These are phyloP conservation scores for Gossypium ekmanianum DNA, from an alignment of 345 rosid genomes.

Conservation along the genomic window DNA sequence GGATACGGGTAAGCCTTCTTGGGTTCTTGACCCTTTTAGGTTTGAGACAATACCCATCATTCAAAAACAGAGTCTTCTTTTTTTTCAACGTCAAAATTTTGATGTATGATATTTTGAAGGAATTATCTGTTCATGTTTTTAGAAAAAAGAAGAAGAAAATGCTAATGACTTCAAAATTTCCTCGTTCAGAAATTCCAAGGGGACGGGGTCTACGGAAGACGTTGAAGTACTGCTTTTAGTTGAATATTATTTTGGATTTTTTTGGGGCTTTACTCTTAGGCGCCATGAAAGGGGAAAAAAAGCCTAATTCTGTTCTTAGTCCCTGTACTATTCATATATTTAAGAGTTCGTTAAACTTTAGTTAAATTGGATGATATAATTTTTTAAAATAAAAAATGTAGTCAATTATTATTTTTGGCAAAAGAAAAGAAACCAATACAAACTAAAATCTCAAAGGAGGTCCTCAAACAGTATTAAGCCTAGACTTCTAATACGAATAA, in stretches of 20 bases:
- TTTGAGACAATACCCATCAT: slow-evolving; percentile 56
- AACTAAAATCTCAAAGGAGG: too few species aligned
- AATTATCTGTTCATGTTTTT: background rate
- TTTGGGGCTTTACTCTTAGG: background rate
- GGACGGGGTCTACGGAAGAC: background rate
- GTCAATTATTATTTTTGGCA: too few species aligned
- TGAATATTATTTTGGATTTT: background rate
- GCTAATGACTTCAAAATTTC: background rate
- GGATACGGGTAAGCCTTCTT: slow-evolving; percentile 32
- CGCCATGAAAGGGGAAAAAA: background rate
- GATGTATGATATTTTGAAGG: background rate
- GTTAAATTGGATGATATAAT: too few species aligned
- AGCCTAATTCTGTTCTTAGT: background rate
- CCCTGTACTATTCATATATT: background rate
- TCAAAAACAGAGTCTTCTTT: background rate
- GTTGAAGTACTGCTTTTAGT: background rate
- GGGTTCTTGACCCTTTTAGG: slow-evolving; percentile 51
- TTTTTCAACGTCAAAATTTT: too few species aligned
- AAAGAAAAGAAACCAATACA: too few species aligned
- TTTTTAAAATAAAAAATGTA: too few species aligned
- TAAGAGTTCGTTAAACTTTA: too few species aligned
- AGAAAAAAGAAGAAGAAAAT: background rate
- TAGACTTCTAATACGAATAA: too few species aligned
- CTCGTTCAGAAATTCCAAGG: background rate
- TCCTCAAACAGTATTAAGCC: too few species aligned